Evolutionary conservation across 2,329 filamentous ascomycete species (phyloP).

Genomic region (Colletotrichum agaves): DNA sequence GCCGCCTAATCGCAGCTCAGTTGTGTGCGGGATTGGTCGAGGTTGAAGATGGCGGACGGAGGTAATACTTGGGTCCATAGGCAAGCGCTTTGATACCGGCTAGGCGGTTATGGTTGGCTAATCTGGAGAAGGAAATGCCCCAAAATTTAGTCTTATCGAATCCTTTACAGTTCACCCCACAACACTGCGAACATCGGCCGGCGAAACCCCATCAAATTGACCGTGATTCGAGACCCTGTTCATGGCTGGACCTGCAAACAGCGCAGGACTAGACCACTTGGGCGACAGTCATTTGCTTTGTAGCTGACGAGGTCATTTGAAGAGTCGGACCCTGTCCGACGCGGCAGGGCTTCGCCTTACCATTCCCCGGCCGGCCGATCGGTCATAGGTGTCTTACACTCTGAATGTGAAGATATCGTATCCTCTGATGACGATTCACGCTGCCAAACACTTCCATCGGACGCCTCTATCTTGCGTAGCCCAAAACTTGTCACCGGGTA

Average conservation of each 20-base stretch:
- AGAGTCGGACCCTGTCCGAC: constrained; percentile 14
- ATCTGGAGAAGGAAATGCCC: not conserved
- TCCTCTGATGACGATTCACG: too few relatives aligned
- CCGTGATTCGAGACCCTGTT: not conserved
- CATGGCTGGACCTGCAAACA: not conserved
- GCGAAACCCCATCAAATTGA: not conserved
- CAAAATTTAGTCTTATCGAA: constrained; percentile 19
- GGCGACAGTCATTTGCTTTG: not conserved
- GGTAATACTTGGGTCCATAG: too few relatives aligned
- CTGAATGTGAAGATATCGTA: not conserved
- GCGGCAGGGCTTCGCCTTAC: not conserved
- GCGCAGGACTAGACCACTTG: not conserved
- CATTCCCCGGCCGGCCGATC: not conserved
- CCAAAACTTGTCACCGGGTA: not conserved
- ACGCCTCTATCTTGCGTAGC: too few relatives aligned
- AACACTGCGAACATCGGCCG: constrained; percentile 16
- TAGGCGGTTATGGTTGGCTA: constrained; percentile 2
- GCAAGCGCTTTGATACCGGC: constrained; percentile 1
- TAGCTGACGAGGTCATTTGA: not conserved
- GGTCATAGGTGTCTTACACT: not conserved
- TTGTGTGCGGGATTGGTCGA: too few relatives aligned
- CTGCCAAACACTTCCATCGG: too few relatives aligned
- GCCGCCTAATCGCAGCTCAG: not conserved
- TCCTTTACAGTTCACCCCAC: constrained; percentile 9
- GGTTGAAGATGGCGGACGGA: not conserved